Evolutionary conservation across 345 rosid species (phyloP), one percentile per base, ranked within the genome.

Genomic region (Salix dunnii): DNA sequence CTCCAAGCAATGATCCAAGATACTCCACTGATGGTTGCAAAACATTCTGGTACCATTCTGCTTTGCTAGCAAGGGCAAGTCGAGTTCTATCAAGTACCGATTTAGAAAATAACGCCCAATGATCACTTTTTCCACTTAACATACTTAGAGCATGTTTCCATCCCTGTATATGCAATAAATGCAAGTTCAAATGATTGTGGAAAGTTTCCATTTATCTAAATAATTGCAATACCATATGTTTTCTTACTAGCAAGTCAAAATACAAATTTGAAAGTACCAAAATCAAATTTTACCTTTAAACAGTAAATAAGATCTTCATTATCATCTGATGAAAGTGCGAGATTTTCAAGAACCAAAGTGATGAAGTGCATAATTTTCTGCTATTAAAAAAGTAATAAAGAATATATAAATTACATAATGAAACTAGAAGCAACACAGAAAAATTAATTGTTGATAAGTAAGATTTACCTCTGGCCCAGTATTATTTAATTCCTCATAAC

Each of bases 11-110:
- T 40, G 92, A 89, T 78, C 99, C 99, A 81, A 96, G 95, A 86
- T 93, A 92, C 78, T 89, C 93, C 18, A 95, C 99, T 11, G 99
- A 96, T 55, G 99, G 98, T 82, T 96, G 98, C 88, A 96, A 83
- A 79, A 93, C 77, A 80, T 80, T 81, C 70, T 90, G 97, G 81
- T 92, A 96, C 86, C 87, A 91, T 79, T 93, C 99, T 73, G 95
- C 95, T 83, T 91, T 96, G 89, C 86, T 84, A 78, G 95, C 81
- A 79, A 96, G 93, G 67, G 95, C 89, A 71, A 93, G 95, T 68
- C 97, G 94, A 68, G 95, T 93, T 87, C 99, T 92, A 82, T 96
- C 99, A 55, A 96, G 94, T 76, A 91, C 90, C 61, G 99, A 94
- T 85, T 96, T 96, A 46, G 98, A 94, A 86, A 86, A 92, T 77